Conservation (phyloP, 345 rosid genomes). For the Atalantia buxifolia region DNA sequence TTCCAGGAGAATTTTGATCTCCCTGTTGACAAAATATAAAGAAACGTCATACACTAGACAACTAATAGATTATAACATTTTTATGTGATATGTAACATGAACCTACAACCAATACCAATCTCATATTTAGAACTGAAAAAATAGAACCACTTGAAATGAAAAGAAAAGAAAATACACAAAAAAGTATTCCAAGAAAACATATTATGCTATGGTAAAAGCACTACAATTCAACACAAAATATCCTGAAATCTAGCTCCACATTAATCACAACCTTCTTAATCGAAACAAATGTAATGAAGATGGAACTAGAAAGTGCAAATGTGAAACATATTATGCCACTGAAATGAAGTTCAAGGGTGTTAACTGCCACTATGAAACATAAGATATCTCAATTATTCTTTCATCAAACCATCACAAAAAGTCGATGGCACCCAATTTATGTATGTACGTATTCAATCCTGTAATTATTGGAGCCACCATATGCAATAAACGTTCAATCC, state of each 20-base stretch:
- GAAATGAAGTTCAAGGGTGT: not conserved
- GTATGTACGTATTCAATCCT: not conserved
- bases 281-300: not conserved
- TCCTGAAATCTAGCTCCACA: too few species aligned
- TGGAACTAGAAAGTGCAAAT: not conserved
- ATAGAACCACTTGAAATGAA: not conserved
- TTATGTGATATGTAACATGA: not conserved
- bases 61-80: not conserved
- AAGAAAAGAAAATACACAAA: not conserved
- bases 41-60: not conserved
- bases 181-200: not conserved
- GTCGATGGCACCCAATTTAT: not conserved
- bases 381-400: not conserved
- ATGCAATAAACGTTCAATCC: not conserved
- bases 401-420: not conserved
- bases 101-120: not conserved
- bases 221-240: not conserved
- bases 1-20: slow-evolving; percentile 91
- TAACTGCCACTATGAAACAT: not conserved
- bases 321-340: not conserved
- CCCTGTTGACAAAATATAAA: slow-evolving; percentile 54
- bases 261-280: too few species aligned
- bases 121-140: not conserved
- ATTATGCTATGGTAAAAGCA: not conserved
- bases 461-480: not conserved